Evolutionary conservation across 768 basidiomycete species (phyloP), one percentile per base, ranked within the genome.

Genomic region (Xerocomus potaroensis): DNA sequence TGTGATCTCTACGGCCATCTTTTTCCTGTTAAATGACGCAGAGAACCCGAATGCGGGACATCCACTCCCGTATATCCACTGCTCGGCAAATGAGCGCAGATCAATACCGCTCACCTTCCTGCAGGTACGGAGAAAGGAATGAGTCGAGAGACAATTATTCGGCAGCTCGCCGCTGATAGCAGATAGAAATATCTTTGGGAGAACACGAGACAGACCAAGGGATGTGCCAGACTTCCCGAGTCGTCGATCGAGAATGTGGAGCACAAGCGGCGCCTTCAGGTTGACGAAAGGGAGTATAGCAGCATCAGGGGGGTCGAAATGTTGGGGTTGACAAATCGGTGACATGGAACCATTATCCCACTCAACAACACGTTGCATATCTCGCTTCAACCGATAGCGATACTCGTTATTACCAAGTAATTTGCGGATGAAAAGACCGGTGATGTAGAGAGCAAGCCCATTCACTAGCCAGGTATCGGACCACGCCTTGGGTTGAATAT

Each of bases 11-110:
- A 99, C 91, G 2, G 92, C 87, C 87, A 98, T 96, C 69, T 93
- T 92, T 77, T 97, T 98, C 60, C 93, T 76, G 64, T 97, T 95
- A 69, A 98, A 98, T 29, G 83, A 83, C 1, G 95, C 92, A 11
- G 83, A 81, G 63, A 99, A 88, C 0, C 79, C 80, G 63, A 99
- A 93, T 3, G 84, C 78, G 1, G 96, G 96, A 63, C 93, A 96
- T 18, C 96, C 96, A 63, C 89, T 92, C 11, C 94, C 94, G 60
- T 93, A 96, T 51, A 99, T 91, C 96, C 96, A 99, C 65, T 98
- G 95, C 60, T 98, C 93, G n/a, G 91, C 90, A 61, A 99, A 99
- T 23, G 81, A 79, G 45, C 87, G 77, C 19, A 87, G 78, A 61
- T 98, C 95, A 15, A 91, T 86, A 9, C 93, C 91, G 60, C 89